These are phyloP conservation scores for Pseudogymnoascus sp. DNA, from an alignment of 2,329 filamentous ascomycete species.

Conservation along the genomic window DNA sequence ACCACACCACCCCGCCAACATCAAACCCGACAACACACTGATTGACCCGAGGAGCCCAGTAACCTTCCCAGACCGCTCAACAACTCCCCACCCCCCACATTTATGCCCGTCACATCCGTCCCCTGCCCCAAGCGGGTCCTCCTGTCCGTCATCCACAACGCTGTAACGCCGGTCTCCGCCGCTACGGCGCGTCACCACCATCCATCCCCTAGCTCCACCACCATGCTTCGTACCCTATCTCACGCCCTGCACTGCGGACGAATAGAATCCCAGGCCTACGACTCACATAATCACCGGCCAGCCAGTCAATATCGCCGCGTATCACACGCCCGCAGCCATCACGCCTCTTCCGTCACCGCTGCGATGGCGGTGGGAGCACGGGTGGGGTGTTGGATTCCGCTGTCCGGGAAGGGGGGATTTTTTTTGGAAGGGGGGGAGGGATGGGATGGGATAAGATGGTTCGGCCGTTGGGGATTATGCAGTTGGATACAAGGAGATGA, in stretches of 20 bases:
- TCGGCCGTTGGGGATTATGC: background rate
- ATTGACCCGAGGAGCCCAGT: background rate
- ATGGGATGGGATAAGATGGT: background rate
- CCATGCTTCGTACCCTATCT: background rate
- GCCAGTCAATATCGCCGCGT: background rate
- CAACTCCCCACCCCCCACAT: background rate
- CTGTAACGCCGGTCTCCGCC: background rate
- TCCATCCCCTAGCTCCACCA: background rate
- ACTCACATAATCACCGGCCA: background rate
- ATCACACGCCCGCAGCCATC: background rate
- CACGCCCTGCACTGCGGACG: background rate
- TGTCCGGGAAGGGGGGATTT: background rate
- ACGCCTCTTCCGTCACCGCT: background rate
- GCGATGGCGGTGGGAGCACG: background rate
- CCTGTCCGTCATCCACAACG: conserved; percentile 2
- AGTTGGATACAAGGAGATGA: background rate
- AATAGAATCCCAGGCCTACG: background rate
- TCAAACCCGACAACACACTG: background rate
- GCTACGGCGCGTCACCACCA: background rate
- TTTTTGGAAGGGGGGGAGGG: background rate
- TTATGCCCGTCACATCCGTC: background rate
- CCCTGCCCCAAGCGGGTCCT: background rate
- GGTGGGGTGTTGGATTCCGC: background rate
- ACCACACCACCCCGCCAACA: background rate
- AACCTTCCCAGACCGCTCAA: conserved; percentile 2